Evolutionary conservation across 129 eudicot genomes (phyloP).

Genomic region (Flaveria ramosissima): DNA sequence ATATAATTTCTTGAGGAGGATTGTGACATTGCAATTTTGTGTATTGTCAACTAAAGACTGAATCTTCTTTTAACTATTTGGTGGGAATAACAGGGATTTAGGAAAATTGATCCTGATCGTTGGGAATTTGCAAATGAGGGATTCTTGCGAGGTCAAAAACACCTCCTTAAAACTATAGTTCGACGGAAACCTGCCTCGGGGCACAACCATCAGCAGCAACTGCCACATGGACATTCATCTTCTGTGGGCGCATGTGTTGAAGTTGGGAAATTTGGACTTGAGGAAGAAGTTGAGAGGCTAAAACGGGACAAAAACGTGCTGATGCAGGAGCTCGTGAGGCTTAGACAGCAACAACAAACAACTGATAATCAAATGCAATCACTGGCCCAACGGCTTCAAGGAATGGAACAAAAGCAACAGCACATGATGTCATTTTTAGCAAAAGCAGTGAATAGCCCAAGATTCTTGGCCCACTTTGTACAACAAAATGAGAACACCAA

Average conservation of each 20-base stretch:
- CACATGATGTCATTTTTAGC: constrained; percentile 68
- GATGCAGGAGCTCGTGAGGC: constrained; percentile 60
- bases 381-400: constrained; percentile 53
- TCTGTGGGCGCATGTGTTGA: constrained; percentile 46
- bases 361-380: constrained; percentile 54
- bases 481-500: constrained; percentile 51
- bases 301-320: constrained; percentile 57
- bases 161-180: constrained; percentile 61
- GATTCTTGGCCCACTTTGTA: constrained; percentile 55
- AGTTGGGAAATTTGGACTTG: constrained; percentile 48
- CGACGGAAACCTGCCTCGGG: constrained; percentile 62
- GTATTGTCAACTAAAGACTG: background rate
- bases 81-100: constrained; percentile 47
- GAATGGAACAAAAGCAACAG: constrained; percentile 64
- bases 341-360: constrained; percentile 58
- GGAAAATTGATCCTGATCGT: constrained; percentile 73
- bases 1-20: no score
- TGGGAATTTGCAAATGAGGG: constrained; percentile 92
- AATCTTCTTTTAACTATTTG: constrained; percentile 5
- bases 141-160: constrained; percentile 69
- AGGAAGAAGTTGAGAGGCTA: constrained; percentile 53
- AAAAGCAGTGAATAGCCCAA: constrained; percentile 62
- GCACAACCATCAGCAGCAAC: constrained; percentile 53
- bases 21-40: background rate
- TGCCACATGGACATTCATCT: constrained; percentile 40